phyloP scores from a whole-genome alignment of 192 early-diverging fungal genomes.

The Neocallimastix lanati region DNA sequence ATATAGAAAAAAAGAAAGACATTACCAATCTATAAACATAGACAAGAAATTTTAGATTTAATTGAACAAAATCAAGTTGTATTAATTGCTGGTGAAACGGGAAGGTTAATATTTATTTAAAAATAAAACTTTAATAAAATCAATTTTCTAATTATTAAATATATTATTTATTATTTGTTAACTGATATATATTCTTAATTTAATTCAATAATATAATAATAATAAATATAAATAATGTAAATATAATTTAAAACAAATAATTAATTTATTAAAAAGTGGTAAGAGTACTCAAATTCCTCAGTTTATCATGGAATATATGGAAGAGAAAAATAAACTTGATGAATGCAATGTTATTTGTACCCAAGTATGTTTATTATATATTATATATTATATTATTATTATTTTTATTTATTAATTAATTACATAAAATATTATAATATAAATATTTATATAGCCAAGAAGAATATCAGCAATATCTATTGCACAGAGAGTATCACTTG shows the following conservation, averaged over 20 bases:
- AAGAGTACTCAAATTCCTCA: conserved; percentile 71
- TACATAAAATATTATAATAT: no score
- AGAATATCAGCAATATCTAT: conserved; percentile 69
- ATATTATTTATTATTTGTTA: no score
- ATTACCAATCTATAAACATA: conserved; percentile 40
- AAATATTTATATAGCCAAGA: conserved; percentile 21
- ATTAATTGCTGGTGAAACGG: conserved; percentile 59
- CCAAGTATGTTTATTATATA: conserved; percentile 13
- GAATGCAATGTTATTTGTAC: conserved; percentile 32
- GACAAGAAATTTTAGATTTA: conserved; percentile 28
- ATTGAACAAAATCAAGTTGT: conserved; percentile 35
- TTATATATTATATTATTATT: no score
- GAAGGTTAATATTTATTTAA: neutral
- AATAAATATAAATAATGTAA: no score
- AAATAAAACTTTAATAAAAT: no score
- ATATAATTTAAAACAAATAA: no score
- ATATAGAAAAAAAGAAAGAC: conserved; percentile 17
- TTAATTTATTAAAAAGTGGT: conserved; percentile 19
- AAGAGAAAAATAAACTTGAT: conserved; percentile 13
- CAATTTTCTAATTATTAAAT: no score
- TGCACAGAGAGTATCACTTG: conserved; percentile 50
- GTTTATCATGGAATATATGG: conserved; percentile 42
- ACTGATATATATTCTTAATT: no score
- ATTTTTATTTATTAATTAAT: no score
- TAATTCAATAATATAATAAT: no score